phyloP scores from a whole-genome alignment of 2,329 filamentous ascomycete genomes.

The Aspergillus quadricinctus region DNA sequence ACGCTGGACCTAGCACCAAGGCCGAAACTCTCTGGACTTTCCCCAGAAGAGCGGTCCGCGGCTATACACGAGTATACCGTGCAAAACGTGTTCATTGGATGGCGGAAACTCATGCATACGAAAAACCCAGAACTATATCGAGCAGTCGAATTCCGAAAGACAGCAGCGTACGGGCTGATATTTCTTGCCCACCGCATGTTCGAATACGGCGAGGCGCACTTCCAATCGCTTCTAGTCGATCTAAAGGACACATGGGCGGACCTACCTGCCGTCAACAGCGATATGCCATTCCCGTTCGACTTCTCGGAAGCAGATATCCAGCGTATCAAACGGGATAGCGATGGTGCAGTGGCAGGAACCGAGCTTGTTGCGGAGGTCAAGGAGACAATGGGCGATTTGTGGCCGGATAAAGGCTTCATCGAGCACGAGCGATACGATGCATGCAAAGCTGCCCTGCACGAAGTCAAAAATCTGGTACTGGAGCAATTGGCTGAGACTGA shows the following conservation, averaged over 20 bases:
- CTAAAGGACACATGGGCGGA: constrained; percentile 22
- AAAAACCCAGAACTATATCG: constrained; percentile 24
- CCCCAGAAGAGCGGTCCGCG: constrained; percentile 17
- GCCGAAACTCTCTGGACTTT: constrained; percentile 21
- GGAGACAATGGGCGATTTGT: constrained; percentile 23
- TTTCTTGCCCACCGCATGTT: constrained; percentile 29
- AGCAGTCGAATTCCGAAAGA: constrained; percentile 21
- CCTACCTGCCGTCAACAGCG: constrained; percentile 15
- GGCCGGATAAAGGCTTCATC: constrained; percentile 28
- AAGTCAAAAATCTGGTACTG: constrained; percentile 22
- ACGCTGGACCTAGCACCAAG: constrained; percentile 19
- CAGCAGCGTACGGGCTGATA: constrained; percentile 22
- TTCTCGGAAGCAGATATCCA: constrained; percentile 21
- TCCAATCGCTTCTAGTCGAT: constrained; percentile 26
- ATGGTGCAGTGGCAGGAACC: constrained; percentile 22
- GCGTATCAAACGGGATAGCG: constrained; percentile 23
- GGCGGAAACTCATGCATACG: constrained; percentile 25
- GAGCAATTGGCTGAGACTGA: constrained; percentile 24
- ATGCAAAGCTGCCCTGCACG: constrained; percentile 22
- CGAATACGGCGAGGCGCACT: constrained; percentile 29
- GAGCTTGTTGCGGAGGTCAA: constrained; percentile 21
- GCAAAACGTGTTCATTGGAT: constrained; percentile 22
- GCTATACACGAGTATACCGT: constrained; percentile 23
- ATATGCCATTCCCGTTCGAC: constrained; percentile 20
- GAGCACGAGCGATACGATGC: constrained; percentile 23